Evolutionary conservation across 306 rosid genomes (phyloP).

Genomic region (Vigna nakashimae): DNA sequence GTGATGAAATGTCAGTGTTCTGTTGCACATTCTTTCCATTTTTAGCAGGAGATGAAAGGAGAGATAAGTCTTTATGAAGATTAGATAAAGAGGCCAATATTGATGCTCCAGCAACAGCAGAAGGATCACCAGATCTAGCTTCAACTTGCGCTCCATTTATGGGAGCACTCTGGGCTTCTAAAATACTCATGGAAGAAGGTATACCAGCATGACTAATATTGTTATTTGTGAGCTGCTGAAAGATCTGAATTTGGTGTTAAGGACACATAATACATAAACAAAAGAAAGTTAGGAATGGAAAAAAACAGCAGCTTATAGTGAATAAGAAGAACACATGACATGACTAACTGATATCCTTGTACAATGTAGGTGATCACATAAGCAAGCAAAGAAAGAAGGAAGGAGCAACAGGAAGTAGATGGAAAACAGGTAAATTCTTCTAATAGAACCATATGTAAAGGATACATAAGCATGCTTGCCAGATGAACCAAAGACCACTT

Average conservation of each 20-base stretch:
- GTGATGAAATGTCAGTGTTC: conserved; percentile 56
- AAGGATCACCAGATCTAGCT: conserved; percentile 84
- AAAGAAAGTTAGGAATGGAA: conserved; percentile 24
- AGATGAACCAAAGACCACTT: conserved; percentile 72
- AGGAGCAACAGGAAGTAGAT: conserved; percentile 26
- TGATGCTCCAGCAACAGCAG: conserved; percentile 92
- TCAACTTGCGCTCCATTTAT: conserved; percentile 75
- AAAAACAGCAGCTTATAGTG: not conserved
- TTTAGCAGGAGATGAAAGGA: conserved; percentile 69
- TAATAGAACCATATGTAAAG: conserved; percentile 52
- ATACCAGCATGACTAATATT: conserved; percentile 61
- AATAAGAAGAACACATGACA: conserved; percentile 24
- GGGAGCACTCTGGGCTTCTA: conserved; percentile 83
- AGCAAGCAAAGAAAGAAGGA: conserved; percentile 21
- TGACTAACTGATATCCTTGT: conserved; percentile 18
- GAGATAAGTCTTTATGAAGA: conserved; percentile 67
- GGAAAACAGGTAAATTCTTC: conserved; percentile 23
- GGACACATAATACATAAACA: conserved; percentile 40
- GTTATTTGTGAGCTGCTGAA: conserved; percentile 71
- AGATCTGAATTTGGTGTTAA: conserved; percentile 70
- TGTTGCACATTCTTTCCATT: conserved; percentile 62
- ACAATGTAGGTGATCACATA: not conserved
- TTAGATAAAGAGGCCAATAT: conserved; percentile 86
- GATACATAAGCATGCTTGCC: conserved; percentile 96
- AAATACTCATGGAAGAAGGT: conserved; percentile 70